Evolutionary conservation across 1,284 basidiomycete species (phyloP).

Genomic region (Puccinia triticina): DNA sequence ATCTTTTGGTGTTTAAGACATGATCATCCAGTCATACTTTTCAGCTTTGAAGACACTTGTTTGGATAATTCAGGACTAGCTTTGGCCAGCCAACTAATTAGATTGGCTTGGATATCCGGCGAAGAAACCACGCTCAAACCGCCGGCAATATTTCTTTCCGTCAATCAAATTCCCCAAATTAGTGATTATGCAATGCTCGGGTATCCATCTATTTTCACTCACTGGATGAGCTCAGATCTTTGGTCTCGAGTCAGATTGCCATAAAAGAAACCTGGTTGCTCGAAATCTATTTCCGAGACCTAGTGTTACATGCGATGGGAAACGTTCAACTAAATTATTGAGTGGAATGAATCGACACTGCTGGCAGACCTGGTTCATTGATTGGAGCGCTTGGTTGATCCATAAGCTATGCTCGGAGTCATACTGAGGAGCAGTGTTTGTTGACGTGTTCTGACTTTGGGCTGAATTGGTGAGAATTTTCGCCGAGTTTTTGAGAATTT

Average conservation of each 20-base stretch:
- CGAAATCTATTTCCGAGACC: constrained; percentile 36
- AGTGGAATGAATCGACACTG: background rate
- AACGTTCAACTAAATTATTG: too few relatives aligned
- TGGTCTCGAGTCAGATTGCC: constrained; percentile 28
- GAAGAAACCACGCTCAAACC: constrained; percentile 26
- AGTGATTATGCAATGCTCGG: too few relatives aligned
- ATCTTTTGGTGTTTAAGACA: too few relatives aligned
- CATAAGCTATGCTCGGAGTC: background rate
- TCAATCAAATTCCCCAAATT: background rate
- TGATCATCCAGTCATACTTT: constrained; percentile 13
- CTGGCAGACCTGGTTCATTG: constrained; percentile 4
- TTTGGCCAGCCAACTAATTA: constrained; percentile 22
- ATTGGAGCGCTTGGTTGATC: constrained; percentile 26
- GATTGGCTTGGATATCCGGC: background rate
- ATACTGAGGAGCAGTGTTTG: background rate
- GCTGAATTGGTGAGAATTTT: background rate
- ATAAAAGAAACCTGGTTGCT: constrained; percentile 39
- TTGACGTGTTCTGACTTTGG: background rate
- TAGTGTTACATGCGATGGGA: background rate
- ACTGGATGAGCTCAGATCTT: constrained; percentile 42
- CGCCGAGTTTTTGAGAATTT: background rate
- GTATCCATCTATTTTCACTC: too few relatives aligned
- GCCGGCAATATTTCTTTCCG: constrained; percentile 11
- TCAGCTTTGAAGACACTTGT: constrained; percentile 12
- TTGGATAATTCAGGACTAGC: constrained; percentile 12